These are phyloP conservation scores for Brassica carinata DNA, from an alignment of 345 rosid genomes.

Conservation along the genomic window DNA sequence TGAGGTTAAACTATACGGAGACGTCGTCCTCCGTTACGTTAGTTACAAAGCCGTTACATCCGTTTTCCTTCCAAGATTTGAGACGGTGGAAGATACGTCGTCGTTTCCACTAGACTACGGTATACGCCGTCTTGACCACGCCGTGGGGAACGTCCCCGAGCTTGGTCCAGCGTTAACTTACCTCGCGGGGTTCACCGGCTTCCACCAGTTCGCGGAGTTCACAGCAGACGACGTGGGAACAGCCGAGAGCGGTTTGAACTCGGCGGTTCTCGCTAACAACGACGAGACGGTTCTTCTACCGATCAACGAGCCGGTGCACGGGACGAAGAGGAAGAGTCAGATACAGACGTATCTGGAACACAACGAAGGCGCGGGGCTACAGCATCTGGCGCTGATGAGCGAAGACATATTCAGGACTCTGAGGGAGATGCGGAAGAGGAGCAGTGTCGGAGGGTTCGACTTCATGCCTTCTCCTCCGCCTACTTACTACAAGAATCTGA, in stretches of 20 bases:
- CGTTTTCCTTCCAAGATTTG: slow-evolving; percentile 66
- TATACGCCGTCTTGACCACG: slow-evolving; percentile 75
- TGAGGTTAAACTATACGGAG: slow-evolving; percentile 81
- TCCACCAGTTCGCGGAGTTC: slow-evolving; percentile 92
- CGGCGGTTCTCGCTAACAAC: slow-evolving; percentile 74
- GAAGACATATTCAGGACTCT: slow-evolving; percentile 77
- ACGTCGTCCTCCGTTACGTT: slow-evolving; percentile 82
- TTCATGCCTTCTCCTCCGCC: slow-evolving; percentile 97
- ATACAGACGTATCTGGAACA: slow-evolving; percentile 91
- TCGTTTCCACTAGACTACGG: slow-evolving; percentile 77
- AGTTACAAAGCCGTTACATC: slow-evolving; percentile 38
- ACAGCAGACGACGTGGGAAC: slow-evolving; percentile 96
- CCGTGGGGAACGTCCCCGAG: slow-evolving; percentile 89
- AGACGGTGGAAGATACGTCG: slow-evolving; percentile 48
- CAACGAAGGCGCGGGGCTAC: slow-evolving; percentile 88
- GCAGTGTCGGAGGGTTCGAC: slow-evolving; percentile 83
- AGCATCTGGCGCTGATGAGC: slow-evolving; percentile 76
- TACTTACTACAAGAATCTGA: slow-evolving; percentile 73
- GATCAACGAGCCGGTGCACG: slow-evolving; percentile 87
- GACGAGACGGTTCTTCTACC: slow-evolving; percentile 80
- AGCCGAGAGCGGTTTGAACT: slow-evolving; percentile 81
- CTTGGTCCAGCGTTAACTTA: slow-evolving; percentile 65
- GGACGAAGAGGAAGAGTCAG: slow-evolving; percentile 93
- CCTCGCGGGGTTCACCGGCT: slow-evolving; percentile 72
- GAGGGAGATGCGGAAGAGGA: slow-evolving; percentile 83